These are phyloP conservation scores for Peterozyma xylosa DNA, from an alignment of 805 yeast genomes.

Conservation along the genomic window DNA sequence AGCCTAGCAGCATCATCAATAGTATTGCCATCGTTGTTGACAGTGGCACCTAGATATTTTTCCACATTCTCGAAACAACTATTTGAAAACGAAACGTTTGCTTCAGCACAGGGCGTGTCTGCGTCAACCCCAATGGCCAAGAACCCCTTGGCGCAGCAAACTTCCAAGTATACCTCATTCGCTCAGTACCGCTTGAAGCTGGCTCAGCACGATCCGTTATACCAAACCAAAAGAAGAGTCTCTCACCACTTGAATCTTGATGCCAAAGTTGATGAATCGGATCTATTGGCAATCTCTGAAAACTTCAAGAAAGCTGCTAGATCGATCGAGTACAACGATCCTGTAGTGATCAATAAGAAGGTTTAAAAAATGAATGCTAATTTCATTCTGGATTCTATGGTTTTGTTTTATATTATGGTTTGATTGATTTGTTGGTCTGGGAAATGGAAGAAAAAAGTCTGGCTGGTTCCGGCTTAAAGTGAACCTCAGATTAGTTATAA, in stretches of 20 bases:
- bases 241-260: not conserved
- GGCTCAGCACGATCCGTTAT: constrained; percentile 8
- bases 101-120: not conserved
- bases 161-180: constrained; percentile 4
- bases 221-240: not conserved
- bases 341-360: too few species aligned
- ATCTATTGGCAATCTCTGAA: constrained; percentile 4
- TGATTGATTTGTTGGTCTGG: too few species aligned
- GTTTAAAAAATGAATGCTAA: too few species aligned
- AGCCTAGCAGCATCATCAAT: not conserved
- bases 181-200: constrained; percentile 7
- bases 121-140: not conserved
- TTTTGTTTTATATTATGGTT: too few species aligned
- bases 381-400: too few species aligned
- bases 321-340: constrained; percentile 6
- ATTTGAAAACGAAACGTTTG: not conserved
- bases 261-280: constrained; percentile 2
- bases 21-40: not conserved
- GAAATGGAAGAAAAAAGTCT: too few species aligned
- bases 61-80: not conserved
- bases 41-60: not conserved
- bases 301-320: constrained; percentile 7
- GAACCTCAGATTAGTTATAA: too few species aligned
- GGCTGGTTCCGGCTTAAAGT: too few species aligned
- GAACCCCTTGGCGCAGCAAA: not conserved